Base-by-base conservation (phyloP, 2,329 filamentous ascomycete genomes). In the Diaporthe capsici region DNA sequence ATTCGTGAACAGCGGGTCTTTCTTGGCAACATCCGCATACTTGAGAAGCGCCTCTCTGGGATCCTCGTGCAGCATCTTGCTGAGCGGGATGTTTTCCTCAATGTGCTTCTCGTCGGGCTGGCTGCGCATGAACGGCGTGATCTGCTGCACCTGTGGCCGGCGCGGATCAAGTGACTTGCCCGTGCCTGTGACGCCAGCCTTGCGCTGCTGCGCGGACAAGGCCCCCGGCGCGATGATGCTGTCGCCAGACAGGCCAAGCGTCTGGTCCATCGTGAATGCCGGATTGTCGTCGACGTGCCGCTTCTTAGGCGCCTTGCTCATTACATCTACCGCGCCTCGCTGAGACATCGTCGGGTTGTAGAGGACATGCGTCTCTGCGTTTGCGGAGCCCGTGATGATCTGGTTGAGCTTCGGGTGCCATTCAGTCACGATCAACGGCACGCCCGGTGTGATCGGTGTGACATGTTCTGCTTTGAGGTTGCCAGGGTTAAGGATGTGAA, bases 351-450 rank as follows among this genome's bases (percentile, higher is more conserved):
- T 91, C 2, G 97, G 97, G 81, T 94, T 96, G 86, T 97, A 99
- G 65, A 99, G 92, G 57, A 98, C 90, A 81, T 96, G 96, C 0
- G 94, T 95, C 84, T 97, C 94, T 74, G 93, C 92, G 81, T 98
- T 98, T 71, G 95, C 95, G 61, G 96, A 98, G 75, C 96, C 96
- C 12, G 96, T 98, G 78, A 98, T 85, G 81, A 99, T 98, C 82
- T 99, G 97, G 83, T 99, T 98, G 81, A 99, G 92, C 84, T 95
- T 98, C 28, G 94, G 90, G 81, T 99, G 96, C 97, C 97, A 99
- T 77, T 94, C 88, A 37, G 98, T 95, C 2, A 93, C 92, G 77
- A 98, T 94, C 12, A 99, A 86, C 1, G 96, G 91, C 8, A 92
- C 94, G 20, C 93, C 94, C 0, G 95, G 93, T 0, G 96, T 98